Evolutionary conservation across 2,329 filamentous ascomycete species (phyloP).

Genomic region (Diaporthe batatas): DNA sequence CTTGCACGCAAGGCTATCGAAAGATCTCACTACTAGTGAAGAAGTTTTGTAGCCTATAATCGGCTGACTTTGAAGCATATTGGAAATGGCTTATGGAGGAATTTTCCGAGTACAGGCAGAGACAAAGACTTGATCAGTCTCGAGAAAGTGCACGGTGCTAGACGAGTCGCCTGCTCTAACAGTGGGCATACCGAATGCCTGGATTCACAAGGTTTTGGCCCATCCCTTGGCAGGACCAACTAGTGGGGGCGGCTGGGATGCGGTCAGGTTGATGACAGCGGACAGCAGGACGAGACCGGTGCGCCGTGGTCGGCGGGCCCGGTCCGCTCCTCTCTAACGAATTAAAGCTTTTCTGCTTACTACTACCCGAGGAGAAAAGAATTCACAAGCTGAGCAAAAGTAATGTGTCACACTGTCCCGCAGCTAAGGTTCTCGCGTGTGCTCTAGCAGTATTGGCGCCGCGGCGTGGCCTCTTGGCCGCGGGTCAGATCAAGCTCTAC

Average conservation of each 20-base stretch:
- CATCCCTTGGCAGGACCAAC: slow-evolving; percentile 11
- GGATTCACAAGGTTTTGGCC: slow-evolving; percentile 6
- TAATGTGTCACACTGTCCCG: slow-evolving; percentile 28
- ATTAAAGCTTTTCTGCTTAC: no score
- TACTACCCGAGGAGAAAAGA: no score
- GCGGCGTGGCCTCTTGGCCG: slow-evolving; percentile 20
- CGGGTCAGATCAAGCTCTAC: slow-evolving; percentile 23
- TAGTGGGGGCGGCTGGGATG: slow-evolving; percentile 7
- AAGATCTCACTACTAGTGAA: neutral
- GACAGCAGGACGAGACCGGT: slow-evolving; percentile 18
- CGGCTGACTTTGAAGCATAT: neutral
- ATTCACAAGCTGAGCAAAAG: slow-evolving; percentile 12
- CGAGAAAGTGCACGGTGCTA: neutral
- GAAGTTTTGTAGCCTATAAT: neutral
- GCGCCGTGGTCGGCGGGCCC: slow-evolving; percentile 10
- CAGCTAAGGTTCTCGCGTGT: slow-evolving; percentile 31
- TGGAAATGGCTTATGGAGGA: neutral
- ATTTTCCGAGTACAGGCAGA: neutral
- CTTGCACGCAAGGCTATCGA: neutral
- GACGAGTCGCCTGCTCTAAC: neutral
- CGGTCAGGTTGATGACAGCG: slow-evolving; percentile 2
- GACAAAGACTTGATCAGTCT: neutral
- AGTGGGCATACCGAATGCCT: neutral
- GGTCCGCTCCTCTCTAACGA: neutral
- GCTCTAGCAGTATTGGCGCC: slow-evolving; percentile 29